phyloP scores from a whole-genome alignment of 345 rosid genomes.

The Jatropha curcas region DNA sequence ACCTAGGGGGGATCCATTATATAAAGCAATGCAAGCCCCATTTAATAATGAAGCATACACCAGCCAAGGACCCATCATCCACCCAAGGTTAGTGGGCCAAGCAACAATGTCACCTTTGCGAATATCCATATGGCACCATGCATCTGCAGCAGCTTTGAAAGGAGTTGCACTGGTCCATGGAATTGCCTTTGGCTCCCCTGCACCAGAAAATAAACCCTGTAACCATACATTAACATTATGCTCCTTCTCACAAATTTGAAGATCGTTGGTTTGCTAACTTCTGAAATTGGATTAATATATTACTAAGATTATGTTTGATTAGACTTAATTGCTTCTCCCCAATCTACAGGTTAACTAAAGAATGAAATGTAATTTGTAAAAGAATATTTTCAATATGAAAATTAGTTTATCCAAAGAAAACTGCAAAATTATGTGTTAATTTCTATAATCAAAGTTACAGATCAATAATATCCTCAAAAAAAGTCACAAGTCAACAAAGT shows the following conservation, averaged over 20 bases:
- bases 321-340: neutral
- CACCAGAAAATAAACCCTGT: slow-evolving; percentile 31
- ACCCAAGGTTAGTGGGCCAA: slow-evolving; percentile 99
- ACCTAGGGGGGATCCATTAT: slow-evolving; percentile 90
- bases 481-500: no score
- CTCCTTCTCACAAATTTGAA: neutral
- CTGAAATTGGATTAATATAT: neutral
- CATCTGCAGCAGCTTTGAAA: slow-evolving; percentile 94
- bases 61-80: slow-evolving; percentile 99
- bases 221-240: neutral
- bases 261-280: neutral
- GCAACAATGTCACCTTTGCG: slow-evolving; percentile 68
- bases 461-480: no score
- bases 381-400: no score
- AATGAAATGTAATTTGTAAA: no score
- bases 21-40: slow-evolving; percentile 85
- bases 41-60: slow-evolving; percentile 89
- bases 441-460: no score
- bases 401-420: no score
- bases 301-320: neutral
- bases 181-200: slow-evolving; percentile 98
- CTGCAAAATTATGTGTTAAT: no score
- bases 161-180: slow-evolving; percentile 85
- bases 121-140: slow-evolving; percentile 98
- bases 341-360: neutral